Conservation (phyloP, 2,329 filamentous ascomycete genomes). For the Nakataea oryzae region DNA sequence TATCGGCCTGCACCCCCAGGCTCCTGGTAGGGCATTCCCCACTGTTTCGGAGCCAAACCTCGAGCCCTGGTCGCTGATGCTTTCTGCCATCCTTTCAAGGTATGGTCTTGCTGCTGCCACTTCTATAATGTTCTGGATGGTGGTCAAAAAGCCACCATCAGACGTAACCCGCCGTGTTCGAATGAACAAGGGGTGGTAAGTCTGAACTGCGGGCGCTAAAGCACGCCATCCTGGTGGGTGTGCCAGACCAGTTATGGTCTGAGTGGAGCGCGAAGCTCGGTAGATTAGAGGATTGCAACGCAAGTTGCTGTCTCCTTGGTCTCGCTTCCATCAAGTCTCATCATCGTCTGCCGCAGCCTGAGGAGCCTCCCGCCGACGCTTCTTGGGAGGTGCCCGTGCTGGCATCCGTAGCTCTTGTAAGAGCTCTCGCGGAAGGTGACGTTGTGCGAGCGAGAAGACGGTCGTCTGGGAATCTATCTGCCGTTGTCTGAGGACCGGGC, state of each 20-base stretch:
- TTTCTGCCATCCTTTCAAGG: slow-evolving; percentile 37
- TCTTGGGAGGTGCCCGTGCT: slow-evolving; percentile 39
- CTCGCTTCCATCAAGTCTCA: slow-evolving; percentile 21
- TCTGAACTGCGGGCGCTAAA: neutral
- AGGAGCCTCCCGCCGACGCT: slow-evolving; percentile 21
- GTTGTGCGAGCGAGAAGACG: slow-evolving; percentile 76
- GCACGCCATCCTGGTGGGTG: neutral
- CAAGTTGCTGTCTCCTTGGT: slow-evolving; percentile 1
- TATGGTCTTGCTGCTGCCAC: slow-evolving; percentile 79
- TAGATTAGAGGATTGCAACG: neutral
- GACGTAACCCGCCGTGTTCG: slow-evolving; percentile 64
- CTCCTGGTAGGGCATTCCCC: neutral
- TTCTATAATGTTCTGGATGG: slow-evolving; percentile 92
- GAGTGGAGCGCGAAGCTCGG: too few species aligned
- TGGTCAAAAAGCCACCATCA: slow-evolving; percentile 75
- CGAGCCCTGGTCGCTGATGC: neutral
- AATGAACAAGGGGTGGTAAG: slow-evolving; percentile 65
- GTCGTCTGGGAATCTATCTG: slow-evolving; percentile 63
- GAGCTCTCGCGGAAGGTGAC: slow-evolving; percentile 70
- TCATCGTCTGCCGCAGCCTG: slow-evolving; percentile 27
- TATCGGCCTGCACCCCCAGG: neutral
- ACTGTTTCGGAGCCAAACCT: neutral
- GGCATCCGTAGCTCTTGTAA: slow-evolving; percentile 73
- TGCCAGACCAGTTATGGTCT: too few species aligned
- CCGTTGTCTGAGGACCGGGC: slow-evolving; percentile 51